Evolutionary conservation across 768 basidiomycete species (phyloP).

Genomic region (Rhodotorula graminis): DNA sequence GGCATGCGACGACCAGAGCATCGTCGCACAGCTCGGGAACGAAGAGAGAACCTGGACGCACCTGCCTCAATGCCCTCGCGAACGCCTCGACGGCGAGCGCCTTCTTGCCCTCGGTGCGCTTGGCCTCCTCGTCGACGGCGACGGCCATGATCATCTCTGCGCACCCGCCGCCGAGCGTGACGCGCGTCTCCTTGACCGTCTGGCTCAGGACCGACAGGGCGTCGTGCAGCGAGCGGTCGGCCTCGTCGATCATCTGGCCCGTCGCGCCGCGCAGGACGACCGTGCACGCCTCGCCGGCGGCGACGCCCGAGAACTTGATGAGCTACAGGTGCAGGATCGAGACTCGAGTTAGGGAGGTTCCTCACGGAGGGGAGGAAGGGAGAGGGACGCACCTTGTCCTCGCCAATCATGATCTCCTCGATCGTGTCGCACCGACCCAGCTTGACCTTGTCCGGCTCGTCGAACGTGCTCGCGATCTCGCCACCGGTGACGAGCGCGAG

Average conservation of each 20-base stretch:
- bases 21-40: no score
- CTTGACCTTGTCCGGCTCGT: conserved; percentile 83
- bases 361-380: not conserved
- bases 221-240: conserved; percentile 94
- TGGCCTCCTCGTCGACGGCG: conserved; percentile 81
- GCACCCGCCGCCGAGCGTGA: conserved; percentile 92
- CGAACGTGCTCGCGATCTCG: conserved; percentile 94
- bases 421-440: conserved; percentile 89
- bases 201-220: conserved; percentile 95
- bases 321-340: conserved; percentile 55
- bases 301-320: conserved; percentile 99
- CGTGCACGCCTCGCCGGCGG: conserved; percentile 94
- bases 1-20: no score
- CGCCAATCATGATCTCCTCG: conserved; percentile 98
- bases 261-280: conserved; percentile 96
- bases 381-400: conserved; percentile 72
- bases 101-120: conserved; percentile 85
- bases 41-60: conserved; percentile 6
- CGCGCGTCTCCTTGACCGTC: conserved; percentile 92
- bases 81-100: conserved; percentile 93
- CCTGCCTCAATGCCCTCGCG: conserved; percentile 70
- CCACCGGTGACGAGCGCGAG: conserved; percentile 94
- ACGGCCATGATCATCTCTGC: conserved; percentile 98
- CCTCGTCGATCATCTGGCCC: conserved; percentile 98
- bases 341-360: not conserved